Evolutionary conservation across 1,139 yeast species (phyloP).

Genomic region (Debaryomyces fabryi): DNA sequence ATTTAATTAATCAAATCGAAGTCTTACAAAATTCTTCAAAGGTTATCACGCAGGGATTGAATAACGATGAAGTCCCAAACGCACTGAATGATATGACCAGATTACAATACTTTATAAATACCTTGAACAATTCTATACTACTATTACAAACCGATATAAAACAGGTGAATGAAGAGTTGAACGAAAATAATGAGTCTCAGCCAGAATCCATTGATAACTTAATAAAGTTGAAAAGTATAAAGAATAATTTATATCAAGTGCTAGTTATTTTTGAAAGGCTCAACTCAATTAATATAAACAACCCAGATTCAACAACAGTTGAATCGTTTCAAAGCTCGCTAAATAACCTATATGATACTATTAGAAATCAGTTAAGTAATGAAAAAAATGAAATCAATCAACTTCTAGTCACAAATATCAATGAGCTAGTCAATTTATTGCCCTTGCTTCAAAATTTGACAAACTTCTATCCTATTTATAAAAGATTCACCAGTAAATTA

Average conservation of each 20-base stretch:
- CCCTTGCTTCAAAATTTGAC: constrained; percentile 56
- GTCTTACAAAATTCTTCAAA: constrained; percentile 44
- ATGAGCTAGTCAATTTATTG: constrained; percentile 46
- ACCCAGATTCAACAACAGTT: constrained; percentile 16
- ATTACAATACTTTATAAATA: constrained; percentile 64
- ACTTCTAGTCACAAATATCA: constrained; percentile 36
- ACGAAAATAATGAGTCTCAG: constrained; percentile 12
- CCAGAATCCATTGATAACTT: constrained; percentile 40
- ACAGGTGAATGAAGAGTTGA: constrained; percentile 24
- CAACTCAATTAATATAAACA: constrained; percentile 25
- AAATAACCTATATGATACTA: constrained; percentile 41
- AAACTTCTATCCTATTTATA: constrained; percentile 50
- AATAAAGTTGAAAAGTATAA: constrained; percentile 45
- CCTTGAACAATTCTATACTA: constrained; percentile 58
- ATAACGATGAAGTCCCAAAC: constrained; percentile 9
- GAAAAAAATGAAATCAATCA: constrained; percentile 26
- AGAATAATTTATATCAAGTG: constrained; percentile 48
- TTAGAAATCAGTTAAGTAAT: constrained; percentile 37
- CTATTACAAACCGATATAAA: constrained; percentile 54
- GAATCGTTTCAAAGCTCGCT: constrained; percentile 43
- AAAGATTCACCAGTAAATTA: constrained; percentile 38
- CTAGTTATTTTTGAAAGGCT: constrained; percentile 47
- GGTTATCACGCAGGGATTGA: constrained; percentile 28
- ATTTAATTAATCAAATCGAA: constrained; percentile 51
- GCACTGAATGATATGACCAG: constrained; percentile 36